Base-by-base conservation (phyloP, 805 yeast genomes). In the Candida gorgasii region DNA sequence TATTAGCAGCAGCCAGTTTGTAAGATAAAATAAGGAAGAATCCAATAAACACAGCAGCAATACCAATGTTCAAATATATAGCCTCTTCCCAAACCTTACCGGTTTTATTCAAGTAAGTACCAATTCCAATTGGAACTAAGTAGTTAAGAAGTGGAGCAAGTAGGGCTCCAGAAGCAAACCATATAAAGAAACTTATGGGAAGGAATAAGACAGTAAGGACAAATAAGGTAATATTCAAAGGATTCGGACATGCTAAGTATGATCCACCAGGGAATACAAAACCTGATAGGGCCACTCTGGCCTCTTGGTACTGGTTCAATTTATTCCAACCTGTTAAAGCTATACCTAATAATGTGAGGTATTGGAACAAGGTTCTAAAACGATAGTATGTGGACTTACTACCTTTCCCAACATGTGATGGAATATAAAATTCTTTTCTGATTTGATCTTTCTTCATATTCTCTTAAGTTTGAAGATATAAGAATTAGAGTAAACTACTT, bases 121-220 rank as follows among this genome's bases (percentile, higher is more conserved):
- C 33, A 28, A 42, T 14, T 8, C 24, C 40, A 36, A 42, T 42
- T 7, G 45, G 45, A 17, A 22, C 32, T 13, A 36, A 27, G 28
- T 42, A 42, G 24, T 36, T 36, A 23, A 36, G 35, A 29, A 42
- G 23, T 7, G 45, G 45, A 18, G 36, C 34, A 33, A 31, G 19
- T 15, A 42, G 20, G 13, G 45, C 45, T n/a, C 45, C 45, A 20
- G 45, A 42, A n/a, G 32, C 45, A 36, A 42, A 42, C 45, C 45
- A 42, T 6, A 36, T 24, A 40, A 42, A 42, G 35, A 42, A 42
- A 15, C 41, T 27, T 4, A 42, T 11, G 3, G 45, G 45, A 13
- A 42, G 27, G 16, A 42, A 42, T 9, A 36, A 14, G 20, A 42
- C 14, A 15, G 41, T 29, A n/a, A 36, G 34, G 13, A 24, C 41